Conservation (phyloP, 805 yeast genomes). For the Candida fluviatilis region DNA sequence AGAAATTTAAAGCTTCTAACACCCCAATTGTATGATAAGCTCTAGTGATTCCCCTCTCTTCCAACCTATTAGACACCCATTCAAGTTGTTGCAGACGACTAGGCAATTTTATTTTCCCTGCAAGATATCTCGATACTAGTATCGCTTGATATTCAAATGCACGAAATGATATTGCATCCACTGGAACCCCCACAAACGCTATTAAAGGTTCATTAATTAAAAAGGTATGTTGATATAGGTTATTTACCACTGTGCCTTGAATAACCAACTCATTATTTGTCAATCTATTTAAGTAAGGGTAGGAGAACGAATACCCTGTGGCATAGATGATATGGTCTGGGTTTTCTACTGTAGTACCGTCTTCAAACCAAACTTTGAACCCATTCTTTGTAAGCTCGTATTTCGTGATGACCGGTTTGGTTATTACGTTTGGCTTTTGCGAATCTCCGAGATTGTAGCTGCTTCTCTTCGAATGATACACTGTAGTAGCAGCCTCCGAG, state of each 20-base stretch:
- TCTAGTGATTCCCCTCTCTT: conserved; percentile 36
- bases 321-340: conserved; percentile 64
- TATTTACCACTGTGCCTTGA: conserved; percentile 25
- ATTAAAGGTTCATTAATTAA: conserved; percentile 59
- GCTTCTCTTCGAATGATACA: conserved; percentile 27
- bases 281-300: conserved; percentile 50
- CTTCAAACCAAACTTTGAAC: conserved; percentile 38
- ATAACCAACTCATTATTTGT: conserved; percentile 28
- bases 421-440: conserved; percentile 11
- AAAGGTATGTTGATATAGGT: conserved; percentile 57
- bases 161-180: conserved; percentile 60
- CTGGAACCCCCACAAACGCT: conserved; percentile 58
- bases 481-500: conserved; percentile 17
- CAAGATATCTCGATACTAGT: conserved; percentile 58
- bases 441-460: conserved; percentile 2
- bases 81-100: conserved; percentile 39
- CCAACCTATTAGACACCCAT: conserved; percentile 37
- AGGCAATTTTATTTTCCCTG: conserved; percentile 53
- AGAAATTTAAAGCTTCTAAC: conserved; percentile 23
- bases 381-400: conserved; percentile 22
- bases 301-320: conserved; percentile 68
- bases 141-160: conserved; percentile 61
- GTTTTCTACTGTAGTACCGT: conserved; percentile 42
- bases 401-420: conserved; percentile 22
- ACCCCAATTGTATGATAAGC: conserved; percentile 35